Evolutionary conservation across 2,329 filamentous ascomycete genomes (phyloP).

Genomic region (Cladosporium halotolerans): DNA sequence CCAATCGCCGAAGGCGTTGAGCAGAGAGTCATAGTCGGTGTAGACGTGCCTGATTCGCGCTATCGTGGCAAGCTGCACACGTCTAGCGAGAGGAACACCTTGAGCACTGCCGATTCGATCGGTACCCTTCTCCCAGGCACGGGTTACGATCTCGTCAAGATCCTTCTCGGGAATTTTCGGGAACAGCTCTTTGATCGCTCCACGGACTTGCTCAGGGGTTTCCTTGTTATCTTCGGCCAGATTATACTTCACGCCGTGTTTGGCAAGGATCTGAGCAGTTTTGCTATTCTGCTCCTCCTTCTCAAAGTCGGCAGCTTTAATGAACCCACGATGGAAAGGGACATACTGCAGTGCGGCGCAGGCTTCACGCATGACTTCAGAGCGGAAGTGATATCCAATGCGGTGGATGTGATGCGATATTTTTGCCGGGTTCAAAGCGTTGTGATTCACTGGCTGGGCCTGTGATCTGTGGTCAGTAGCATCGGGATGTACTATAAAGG

Average conservation of each 20-base stretch:
- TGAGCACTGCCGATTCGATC: constrained; percentile 52
- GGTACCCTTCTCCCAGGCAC: constrained; percentile 55
- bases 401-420: constrained; percentile 56
- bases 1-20: constrained; percentile 46
- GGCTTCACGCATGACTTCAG: constrained; percentile 51
- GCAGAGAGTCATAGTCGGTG: constrained; percentile 55
- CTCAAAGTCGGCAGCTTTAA: constrained; percentile 23
- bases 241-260: constrained; percentile 23
- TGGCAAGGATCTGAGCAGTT: constrained; percentile 32
- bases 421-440: constrained; percentile 21
- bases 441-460: constrained; percentile 19
- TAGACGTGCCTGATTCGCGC: constrained; percentile 58
- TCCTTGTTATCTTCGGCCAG: constrained; percentile 14
- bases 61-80: constrained; percentile 55
- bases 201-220: constrained; percentile 45
- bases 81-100: constrained; percentile 48
- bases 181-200: constrained; percentile 56
- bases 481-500: too few species aligned
- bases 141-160: constrained; percentile 52
- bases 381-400: constrained; percentile 58
- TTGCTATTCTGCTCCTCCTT: constrained; percentile 18
- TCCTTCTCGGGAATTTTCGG: constrained; percentile 56
- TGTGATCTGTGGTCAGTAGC: background rate
- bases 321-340: constrained; percentile 18
- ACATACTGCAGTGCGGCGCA: constrained; percentile 47